Evolutionary conservation across 1,139 yeast genomes (phyloP), one percentile per base, ranked within the genome.

Genomic region (Zygosaccharomyces pseudobailii): DNA sequence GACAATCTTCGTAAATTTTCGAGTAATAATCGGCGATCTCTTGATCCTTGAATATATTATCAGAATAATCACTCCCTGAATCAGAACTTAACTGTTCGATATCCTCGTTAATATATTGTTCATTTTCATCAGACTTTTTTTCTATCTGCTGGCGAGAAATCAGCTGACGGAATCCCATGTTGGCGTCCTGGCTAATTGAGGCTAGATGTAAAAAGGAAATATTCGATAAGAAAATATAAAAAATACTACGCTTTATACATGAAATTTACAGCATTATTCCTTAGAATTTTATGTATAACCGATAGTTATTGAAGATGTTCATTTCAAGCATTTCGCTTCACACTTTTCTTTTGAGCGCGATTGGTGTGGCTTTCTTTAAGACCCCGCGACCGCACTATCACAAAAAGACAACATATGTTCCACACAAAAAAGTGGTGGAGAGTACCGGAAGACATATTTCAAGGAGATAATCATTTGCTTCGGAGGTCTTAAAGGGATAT

Each of bases 1-100:
- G 37, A 4, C 71, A 61, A 3, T 57, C 51, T 43, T 43, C 50
- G 25, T 47, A 47, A 4, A 47, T 72, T 0, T 65, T 52, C 5
- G 61, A 51, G 57, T 75, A 79, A 55, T 71, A 67, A 23, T 67
- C 68, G 1, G 74, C 78, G 1, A 71, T 67, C 19, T 54, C 58
- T 0, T 78, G 76, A 51, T 78, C 77, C 10, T 33, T 27, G 37
- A 47, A 47, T 17, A 41, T 42, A 21, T 43, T 40, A 22, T 9
- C 17, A 22, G 38, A 36, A 19, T 33, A 43, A 4, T 37, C 43
- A n/a, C 33, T 21, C 7, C 38, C 31, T 4, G 47, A 46, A 6
- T 36, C 42, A 9, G 49, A 38, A 19, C 45, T 43, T 22, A 47
- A 28, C 24, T 36, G 35, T 25, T 47, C 49, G 7, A 36, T 36